phyloP scores from a whole-genome alignment of 139 green algal species.

The Chlamydomonas schloesseri region DNA sequence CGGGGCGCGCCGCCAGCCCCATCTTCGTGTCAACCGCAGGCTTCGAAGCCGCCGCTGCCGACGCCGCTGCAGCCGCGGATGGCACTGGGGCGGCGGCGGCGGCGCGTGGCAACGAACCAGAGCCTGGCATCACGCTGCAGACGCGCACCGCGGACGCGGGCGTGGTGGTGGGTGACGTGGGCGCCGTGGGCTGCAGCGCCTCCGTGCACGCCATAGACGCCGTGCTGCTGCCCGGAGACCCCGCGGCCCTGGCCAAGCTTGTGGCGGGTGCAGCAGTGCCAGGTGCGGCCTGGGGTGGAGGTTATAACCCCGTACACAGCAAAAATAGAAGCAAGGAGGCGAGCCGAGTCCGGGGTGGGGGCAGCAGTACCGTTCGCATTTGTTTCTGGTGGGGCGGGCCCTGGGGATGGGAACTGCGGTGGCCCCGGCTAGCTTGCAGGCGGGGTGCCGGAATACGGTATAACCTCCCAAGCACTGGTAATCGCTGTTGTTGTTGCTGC shows the following conservation, averaged over 20 bases:
- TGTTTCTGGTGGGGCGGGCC: no score
- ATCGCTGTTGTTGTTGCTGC: no score
- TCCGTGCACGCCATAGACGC: not conserved
- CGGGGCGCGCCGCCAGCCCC: not conserved
- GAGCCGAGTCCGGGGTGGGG: no score
- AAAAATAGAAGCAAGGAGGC: no score
- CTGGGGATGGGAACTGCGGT: no score
- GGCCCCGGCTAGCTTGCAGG: no score
- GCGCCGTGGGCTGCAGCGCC: not conserved
- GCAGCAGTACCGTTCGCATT: no score
- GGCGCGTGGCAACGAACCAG: not conserved
- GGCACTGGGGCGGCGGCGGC: no score
- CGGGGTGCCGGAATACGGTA: no score
- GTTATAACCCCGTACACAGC: no score
- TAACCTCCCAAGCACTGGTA: no score
- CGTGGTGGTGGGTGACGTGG: not conserved
- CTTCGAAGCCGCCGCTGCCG: not conserved
- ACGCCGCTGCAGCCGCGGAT: not conserved
- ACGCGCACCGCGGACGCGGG: constrained; percentile 23
- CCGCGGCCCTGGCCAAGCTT: not conserved
- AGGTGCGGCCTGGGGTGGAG: not conserved
- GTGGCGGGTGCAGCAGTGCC: not conserved
- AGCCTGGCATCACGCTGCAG: not conserved
- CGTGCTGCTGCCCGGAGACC: not conserved
- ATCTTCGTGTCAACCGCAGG: not conserved